phyloP scores from a whole-genome alignment of 2,329 filamentous ascomycete genomes.

The Apiospora marii region DNA sequence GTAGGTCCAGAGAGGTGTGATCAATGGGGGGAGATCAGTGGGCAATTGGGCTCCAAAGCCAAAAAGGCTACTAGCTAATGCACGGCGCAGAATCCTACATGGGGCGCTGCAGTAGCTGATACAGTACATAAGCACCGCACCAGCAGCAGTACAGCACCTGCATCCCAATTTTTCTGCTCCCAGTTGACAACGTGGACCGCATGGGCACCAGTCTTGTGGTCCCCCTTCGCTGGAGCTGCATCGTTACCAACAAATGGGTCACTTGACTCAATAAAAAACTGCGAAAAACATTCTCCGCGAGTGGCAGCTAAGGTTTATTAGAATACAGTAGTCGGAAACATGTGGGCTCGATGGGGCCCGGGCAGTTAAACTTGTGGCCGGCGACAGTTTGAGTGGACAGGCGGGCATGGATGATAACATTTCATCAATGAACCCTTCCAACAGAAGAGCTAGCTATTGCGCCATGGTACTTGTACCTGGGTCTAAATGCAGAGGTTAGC shows the following conservation, averaged over 20 bases:
- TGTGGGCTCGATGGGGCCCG: slow-evolving; percentile 5
- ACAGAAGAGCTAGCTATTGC: background rate
- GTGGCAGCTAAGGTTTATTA: slow-evolving; percentile 19
- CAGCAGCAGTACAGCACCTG: background rate
- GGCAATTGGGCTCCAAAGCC: slow-evolving; percentile 12
- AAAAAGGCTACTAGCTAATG: slow-evolving; percentile 14
- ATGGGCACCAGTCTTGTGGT: slow-evolving; percentile 10
- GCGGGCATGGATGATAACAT: background rate
- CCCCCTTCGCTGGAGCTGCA: slow-evolving; percentile 19
- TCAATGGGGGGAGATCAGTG: slow-evolving; percentile 20
- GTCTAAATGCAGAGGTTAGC: background rate
- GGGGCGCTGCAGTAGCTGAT: background rate
- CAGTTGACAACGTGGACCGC: slow-evolving; percentile 18
- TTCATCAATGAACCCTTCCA: slow-evolving; percentile 8
- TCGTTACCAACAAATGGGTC: slow-evolving; percentile 10
- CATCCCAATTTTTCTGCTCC: background rate
- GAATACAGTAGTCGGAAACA: slow-evolving; percentile 9
- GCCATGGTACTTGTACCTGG: slow-evolving; percentile 13
- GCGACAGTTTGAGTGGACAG: background rate
- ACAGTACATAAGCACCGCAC: slow-evolving; percentile 2
- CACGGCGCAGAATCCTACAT: slow-evolving; percentile 18
- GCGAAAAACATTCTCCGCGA: background rate
- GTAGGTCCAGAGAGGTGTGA: slow-evolving; percentile 19
- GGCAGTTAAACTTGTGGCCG: slow-evolving; percentile 15
- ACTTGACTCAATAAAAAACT: background rate